These are phyloP conservation scores for Furcasterigmium sp. DNA, from an alignment of 2,329 filamentous ascomycete genomes.

Conservation along the genomic window DNA sequence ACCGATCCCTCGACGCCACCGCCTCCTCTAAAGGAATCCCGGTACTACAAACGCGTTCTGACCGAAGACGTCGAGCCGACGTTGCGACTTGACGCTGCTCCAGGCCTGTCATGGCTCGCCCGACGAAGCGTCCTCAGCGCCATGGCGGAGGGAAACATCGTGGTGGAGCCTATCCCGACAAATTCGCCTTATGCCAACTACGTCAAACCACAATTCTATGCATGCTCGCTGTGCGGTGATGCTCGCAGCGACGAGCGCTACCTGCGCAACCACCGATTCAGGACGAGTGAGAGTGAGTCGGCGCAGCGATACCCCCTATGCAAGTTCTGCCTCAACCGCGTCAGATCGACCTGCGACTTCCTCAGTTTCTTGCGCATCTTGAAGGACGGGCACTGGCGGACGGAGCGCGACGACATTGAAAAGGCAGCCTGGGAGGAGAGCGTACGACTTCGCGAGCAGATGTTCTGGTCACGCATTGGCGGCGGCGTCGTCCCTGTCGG, in stretches of 20 bases:
- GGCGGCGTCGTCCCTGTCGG: slow-evolving; percentile 76
- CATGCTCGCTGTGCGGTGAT: slow-evolving; percentile 89
- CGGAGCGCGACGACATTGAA: slow-evolving; percentile 77
- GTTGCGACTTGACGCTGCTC: slow-evolving; percentile 80
- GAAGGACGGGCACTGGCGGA: slow-evolving; percentile 86
- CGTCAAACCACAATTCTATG: slow-evolving; percentile 50
- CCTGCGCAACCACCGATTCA: slow-evolving; percentile 79
- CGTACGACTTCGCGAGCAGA: slow-evolving; percentile 80
- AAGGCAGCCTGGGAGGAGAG: slow-evolving; percentile 93
- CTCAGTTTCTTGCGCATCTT: slow-evolving; percentile 87
- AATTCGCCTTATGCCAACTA: slow-evolving; percentile 43
- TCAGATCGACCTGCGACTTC: slow-evolving; percentile 88
- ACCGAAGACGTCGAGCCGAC: slow-evolving; percentile 94
- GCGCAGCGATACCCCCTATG: slow-evolving; percentile 89
- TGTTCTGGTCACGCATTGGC: slow-evolving; percentile 95
- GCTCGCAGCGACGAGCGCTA: slow-evolving; percentile 65
- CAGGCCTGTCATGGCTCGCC: slow-evolving; percentile 89
- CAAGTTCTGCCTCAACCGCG: slow-evolving; percentile 75
- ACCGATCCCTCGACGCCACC: slow-evolving; percentile 25
- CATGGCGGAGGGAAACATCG: slow-evolving; percentile 77
- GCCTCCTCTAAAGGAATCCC: slow-evolving; percentile 76
- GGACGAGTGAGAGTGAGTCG: slow-evolving; percentile 78
- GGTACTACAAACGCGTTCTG: slow-evolving; percentile 87
- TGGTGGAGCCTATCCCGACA: slow-evolving; percentile 81
- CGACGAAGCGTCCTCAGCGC: slow-evolving; percentile 78